phyloP scores from a whole-genome alignment of 768 basidiomycete species.

The Exsudoporus frostii region DNA sequence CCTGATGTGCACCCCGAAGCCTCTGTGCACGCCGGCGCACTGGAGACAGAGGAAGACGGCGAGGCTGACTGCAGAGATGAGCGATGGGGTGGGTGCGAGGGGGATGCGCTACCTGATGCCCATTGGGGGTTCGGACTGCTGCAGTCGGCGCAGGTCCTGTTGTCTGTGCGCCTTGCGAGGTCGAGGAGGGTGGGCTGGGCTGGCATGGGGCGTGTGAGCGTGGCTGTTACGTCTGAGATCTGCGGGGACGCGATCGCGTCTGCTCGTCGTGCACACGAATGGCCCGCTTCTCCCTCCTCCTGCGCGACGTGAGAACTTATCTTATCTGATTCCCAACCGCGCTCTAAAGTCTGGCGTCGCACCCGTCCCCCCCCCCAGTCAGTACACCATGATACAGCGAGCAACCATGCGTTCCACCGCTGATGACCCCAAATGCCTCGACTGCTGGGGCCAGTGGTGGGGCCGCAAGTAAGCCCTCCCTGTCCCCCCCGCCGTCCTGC shows the following conservation, averaged over 20 bases:
- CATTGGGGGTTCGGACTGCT: constrained; percentile 91
- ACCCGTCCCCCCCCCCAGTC: not conserved
- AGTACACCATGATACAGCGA: constrained; percentile 60
- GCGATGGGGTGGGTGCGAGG: no score
- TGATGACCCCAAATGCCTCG: constrained; percentile 41
- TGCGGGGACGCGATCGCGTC: not conserved
- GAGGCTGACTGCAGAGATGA: constrained; percentile 47
- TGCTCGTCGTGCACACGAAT: not conserved
- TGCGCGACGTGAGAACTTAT: constrained; percentile 29
- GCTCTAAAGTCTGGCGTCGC: not conserved
- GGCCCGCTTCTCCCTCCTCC: not conserved
- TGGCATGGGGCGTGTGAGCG: constrained; percentile 8
- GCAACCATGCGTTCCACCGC: constrained; percentile 15
- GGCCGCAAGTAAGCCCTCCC: constrained; percentile 51
- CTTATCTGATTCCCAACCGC: constrained; percentile 32
- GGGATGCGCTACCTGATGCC: no score
- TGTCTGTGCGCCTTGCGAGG: constrained; percentile 71
- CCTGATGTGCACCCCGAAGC: constrained; percentile 95
- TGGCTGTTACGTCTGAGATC: not conserved
- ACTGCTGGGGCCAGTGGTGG: constrained; percentile 71
- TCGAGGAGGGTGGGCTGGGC: constrained; percentile 49
- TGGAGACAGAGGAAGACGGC: constrained; percentile 91
- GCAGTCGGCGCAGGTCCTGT: constrained; percentile 82
- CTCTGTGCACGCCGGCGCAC: constrained; percentile 79
- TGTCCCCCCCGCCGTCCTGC: not conserved